A percentile compares a stretch with the other conserved stretches of the same genome.
These are phyloP conservation scores for Azolla pinnata DNA, from an alignment of 75 land plant genomes.

Conservation along the genomic window DNA sequence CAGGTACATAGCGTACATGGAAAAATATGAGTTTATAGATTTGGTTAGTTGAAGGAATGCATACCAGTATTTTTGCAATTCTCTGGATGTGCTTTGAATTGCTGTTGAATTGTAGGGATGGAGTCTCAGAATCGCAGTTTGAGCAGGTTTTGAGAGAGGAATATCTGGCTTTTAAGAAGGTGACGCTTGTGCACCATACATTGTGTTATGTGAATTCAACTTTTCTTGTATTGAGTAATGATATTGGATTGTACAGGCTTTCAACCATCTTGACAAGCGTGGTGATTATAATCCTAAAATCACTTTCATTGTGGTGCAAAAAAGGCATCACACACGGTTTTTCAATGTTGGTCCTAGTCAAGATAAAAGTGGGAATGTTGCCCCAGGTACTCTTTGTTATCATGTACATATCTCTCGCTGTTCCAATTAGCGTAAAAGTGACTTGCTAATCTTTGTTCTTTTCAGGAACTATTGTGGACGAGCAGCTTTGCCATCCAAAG, in stretches of 20 bases:
- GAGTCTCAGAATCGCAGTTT: constrained; percentile 88
- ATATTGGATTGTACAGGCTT: too few relatives aligned
- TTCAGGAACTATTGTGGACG: constrained; percentile 81
- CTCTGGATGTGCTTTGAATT: too few relatives aligned
- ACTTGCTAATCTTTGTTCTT: too few relatives aligned
- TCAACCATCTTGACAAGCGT: constrained; percentile 29
- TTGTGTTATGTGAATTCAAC: too few relatives aligned
- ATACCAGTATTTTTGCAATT: too few relatives aligned
- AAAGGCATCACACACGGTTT: constrained; percentile 80
- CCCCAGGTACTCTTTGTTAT: constrained; percentile 37
- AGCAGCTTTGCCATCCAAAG: constrained; percentile 55
- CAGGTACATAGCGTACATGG: constrained; percentile 34
- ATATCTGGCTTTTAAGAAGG: constrained; percentile 58
- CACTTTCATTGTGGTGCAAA: constrained; percentile 73
- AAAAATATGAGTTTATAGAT: not conserved
- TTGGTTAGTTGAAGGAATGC: too few relatives aligned
- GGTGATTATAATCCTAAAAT: constrained; percentile 47
- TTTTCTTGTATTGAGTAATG: too few relatives aligned
- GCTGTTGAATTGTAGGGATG: constrained; percentile 58
- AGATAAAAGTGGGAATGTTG: constrained; percentile 52
- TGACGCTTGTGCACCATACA: constrained; percentile 8
- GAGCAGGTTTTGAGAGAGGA: constrained; percentile 71
- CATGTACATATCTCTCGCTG: too few relatives aligned
- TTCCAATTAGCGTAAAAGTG: too few relatives aligned
- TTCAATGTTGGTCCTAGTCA: constrained; percentile 30